Evolutionary conservation across 78 protist genomes (phyloP), one percentile per base, ranked within the genome.

Genomic region (Neovahlkampfia damariscottae): DNA sequence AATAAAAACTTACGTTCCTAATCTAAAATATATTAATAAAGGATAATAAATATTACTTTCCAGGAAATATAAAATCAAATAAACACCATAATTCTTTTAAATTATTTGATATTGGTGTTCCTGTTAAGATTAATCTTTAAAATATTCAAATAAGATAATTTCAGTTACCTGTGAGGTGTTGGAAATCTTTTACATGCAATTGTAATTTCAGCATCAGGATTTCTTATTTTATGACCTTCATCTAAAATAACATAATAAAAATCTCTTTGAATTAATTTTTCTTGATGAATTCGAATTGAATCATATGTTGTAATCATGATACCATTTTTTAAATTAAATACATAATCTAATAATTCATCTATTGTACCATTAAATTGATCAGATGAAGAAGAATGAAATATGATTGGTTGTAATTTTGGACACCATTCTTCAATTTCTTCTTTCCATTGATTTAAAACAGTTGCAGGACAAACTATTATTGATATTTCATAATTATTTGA

Each of bases 221-320:
- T 97, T n/a, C 94, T 76, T 35, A 96, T 91, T 78, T 80, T 79
- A 84, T 96, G 99, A 30, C 99, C 99, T 73, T 97, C 99, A 71
- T 97, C 99, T 41, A 95, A 86, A 0, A 96, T 41, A 2, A 93
- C 82, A 30, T 93, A 93, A 69, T 70, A 82, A 91, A 91, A 94
- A 19, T 32, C 72, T 32, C 35, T 28, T 1, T 19, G 38, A 28
- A 72, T 76, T 9, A 94, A 41, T 19, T 7, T 0, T 2, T 79
- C 80, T 32, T 41, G 58, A 62, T 76, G 10, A 8, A 58, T 0
- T 30, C 89, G 70, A 39, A 95, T 39, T 36, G 67, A 10, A 38
- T 86, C 86, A 32, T 93, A 96, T 3, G 99, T 90, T 8, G 98
- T 90, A 10, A 96, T n/a, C 27, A 92, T 3, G 0, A 94, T 82